These are phyloP conservation scores for Globisporangium cylindrosporum DNA, from an alignment of 352 stramenopile genomes.

Conservation along the genomic window DNA sequence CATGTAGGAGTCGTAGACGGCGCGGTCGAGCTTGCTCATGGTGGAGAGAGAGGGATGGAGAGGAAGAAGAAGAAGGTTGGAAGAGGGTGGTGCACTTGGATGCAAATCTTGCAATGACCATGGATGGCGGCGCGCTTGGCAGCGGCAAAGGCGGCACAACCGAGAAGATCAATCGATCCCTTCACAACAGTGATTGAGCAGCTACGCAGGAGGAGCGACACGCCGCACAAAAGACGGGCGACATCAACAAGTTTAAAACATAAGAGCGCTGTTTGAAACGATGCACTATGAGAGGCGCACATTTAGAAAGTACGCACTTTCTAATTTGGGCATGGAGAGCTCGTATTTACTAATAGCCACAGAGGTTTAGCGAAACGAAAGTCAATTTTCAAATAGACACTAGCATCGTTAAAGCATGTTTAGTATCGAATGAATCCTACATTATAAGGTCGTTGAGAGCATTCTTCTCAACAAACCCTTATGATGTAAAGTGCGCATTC, in stretches of 20 bases:
- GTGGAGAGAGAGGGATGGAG: not conserved
- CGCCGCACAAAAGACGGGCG: not conserved
- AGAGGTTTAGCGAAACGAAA: not conserved
- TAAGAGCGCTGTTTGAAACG: not conserved
- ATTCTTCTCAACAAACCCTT: not conserved
- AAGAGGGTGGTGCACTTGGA: not conserved
- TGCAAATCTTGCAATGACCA: conserved; percentile 12
- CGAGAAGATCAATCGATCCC: not conserved
- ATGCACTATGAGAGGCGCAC: not conserved
- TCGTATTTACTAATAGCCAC: not conserved
- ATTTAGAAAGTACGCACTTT: not conserved
- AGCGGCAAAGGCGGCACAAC: too few species aligned
- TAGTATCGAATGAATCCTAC: not conserved
- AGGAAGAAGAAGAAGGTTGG: not conserved
- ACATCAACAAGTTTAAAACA: not conserved
- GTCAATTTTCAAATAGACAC: too few species aligned
- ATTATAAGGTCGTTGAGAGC: not conserved
- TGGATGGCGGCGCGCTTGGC: too few species aligned
- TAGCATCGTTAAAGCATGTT: not conserved
- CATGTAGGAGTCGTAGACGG: conserved; percentile 84
- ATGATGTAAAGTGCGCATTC: not conserved
- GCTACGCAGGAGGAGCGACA: not conserved
- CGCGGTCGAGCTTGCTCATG: conserved; percentile 83
- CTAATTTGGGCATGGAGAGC: too few species aligned
- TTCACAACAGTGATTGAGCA: not conserved